Evolutionary conservation across 2,329 filamentous ascomycete species (phyloP).

Genomic region (Didymosphaeria variabile): DNA sequence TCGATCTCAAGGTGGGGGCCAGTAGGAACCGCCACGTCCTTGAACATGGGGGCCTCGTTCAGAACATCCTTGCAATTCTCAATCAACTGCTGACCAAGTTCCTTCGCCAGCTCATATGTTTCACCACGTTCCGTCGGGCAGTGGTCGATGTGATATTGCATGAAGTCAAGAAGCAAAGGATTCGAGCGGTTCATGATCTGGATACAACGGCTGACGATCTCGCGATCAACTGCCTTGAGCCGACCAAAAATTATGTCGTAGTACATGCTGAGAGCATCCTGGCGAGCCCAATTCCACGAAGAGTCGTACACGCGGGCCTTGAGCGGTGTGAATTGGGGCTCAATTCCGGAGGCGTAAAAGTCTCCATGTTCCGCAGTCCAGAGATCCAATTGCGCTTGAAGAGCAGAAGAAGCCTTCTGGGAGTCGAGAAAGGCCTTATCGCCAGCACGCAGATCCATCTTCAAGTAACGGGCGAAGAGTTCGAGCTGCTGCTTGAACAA

Average conservation of each 20-base stretch:
- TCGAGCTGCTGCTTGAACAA: conserved; percentile 99
- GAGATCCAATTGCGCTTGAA: conserved; percentile 92
- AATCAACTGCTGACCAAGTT: conserved; percentile 90
- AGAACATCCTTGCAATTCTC: conserved; percentile 97
- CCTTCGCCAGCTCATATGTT: conserved; percentile 97
- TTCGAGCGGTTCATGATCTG: conserved; percentile 99
- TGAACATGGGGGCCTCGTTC: conserved; percentile 85
- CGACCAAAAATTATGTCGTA: conserved; percentile 98
- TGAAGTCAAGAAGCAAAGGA: conserved; percentile 93
- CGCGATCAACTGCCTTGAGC: conserved; percentile 89
- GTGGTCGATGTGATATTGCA: conserved; percentile 99
- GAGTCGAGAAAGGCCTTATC: conserved; percentile 91
- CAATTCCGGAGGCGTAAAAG: conserved; percentile 93
- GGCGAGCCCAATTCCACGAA: conserved; percentile 98
- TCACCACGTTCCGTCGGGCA: conserved; percentile 96
- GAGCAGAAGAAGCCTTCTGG: conserved; percentile 83
- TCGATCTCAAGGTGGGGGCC: conserved; percentile 94
- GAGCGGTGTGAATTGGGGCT: conserved; percentile 89
- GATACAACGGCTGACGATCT: conserved; percentile 98
- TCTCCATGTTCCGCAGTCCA: conserved; percentile 97
- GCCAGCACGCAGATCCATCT: conserved; percentile 95
- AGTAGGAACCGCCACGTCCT: conserved; percentile 92
- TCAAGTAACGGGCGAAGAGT: conserved; percentile 92
- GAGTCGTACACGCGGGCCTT: conserved; percentile 98
- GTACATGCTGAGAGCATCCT: conserved; percentile 98